Conservation (phyloP, 2,329 filamentous ascomycete genomes). For the Calonectria ilicicola region DNA sequence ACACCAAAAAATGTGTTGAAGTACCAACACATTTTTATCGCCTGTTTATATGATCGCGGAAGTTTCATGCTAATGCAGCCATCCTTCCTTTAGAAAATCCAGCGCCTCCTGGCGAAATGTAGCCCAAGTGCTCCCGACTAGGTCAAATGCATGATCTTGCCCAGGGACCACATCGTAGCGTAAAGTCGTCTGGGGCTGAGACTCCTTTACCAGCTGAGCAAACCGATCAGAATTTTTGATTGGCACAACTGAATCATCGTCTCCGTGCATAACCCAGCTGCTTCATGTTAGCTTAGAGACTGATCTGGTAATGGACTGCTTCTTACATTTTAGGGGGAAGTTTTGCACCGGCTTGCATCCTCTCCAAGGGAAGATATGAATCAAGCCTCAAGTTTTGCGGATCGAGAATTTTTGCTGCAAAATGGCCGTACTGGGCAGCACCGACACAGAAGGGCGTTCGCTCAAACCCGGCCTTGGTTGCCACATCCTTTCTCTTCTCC, state of each 20-base stretch:
- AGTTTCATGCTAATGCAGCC: constrained; percentile 24
- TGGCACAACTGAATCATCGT: constrained; percentile 27
- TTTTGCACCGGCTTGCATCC: constrained; percentile 26
- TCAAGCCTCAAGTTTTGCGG: constrained; percentile 9
- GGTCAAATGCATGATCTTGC: constrained; percentile 39
- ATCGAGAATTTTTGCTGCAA: constrained; percentile 29
- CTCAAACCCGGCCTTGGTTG: constrained; percentile 26
- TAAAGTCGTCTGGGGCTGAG: constrained; percentile 16
- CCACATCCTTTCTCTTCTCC: not conserved
- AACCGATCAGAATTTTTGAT: constrained; percentile 23
- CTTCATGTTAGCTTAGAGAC: not conserved
- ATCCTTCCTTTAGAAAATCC: constrained; percentile 29
- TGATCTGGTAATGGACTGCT: fast-evolving
- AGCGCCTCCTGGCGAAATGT: constrained; percentile 27
- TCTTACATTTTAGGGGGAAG: constrained; percentile 34
- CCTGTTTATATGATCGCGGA: too few relatives aligned
- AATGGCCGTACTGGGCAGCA: constrained; percentile 27
- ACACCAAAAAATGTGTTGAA: too few relatives aligned
- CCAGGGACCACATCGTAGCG: constrained; percentile 32
- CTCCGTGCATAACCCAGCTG: constrained; percentile 40
- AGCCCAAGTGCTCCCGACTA: constrained; percentile 30
- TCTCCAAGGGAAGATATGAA: constrained; percentile 28
- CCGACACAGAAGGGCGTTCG: constrained; percentile 22
- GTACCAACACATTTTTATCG: too few relatives aligned
- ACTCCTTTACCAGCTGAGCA: constrained; percentile 12